Conservation (phyloP, 306 rosid genomes). For the Cicer bijugum region DNA sequence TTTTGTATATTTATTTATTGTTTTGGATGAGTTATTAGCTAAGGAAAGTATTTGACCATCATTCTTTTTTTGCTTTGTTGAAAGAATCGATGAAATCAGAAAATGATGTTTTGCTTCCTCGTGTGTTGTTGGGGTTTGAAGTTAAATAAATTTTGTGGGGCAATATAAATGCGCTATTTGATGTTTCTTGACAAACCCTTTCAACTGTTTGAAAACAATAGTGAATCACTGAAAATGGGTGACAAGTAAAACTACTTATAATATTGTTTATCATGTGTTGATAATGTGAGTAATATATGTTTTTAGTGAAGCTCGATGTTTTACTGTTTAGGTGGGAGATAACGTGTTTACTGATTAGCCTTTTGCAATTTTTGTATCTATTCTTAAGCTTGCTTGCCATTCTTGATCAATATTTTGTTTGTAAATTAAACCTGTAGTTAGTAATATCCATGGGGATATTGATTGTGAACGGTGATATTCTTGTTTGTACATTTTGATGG, state of each 20-base stretch:
- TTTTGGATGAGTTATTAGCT: neutral
- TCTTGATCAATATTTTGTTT: constrained; percentile 12
- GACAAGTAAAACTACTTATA: neutral
- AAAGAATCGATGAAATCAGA: constrained; percentile 11
- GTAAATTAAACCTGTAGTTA: constrained; percentile 18
- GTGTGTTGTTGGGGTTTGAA: constrained; percentile 19
- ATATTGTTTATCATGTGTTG: neutral
- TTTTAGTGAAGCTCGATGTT: constrained; percentile 21
- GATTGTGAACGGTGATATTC: constrained; percentile 16
- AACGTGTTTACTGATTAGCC: neutral
- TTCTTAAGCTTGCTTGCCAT: neutral
- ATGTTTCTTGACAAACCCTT: neutral
- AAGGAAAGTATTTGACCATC: constrained; percentile 4
- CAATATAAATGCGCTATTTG: neutral
- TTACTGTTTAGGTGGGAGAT: constrained; percentile 14
- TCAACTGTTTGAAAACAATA: neutral
- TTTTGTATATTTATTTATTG: neutral
- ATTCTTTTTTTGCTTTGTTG: constrained; percentile 1
- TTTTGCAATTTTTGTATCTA: constrained; percentile 7
- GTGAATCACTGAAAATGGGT: constrained; percentile 19
- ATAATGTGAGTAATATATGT: constrained; percentile 4
- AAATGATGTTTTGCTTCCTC: constrained; percentile 31
- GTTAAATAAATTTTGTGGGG: neutral
- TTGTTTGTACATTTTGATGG: neutral
- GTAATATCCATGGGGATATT: neutral